Evolutionary conservation across 1,139 yeast genomes (phyloP).

Genomic region (Lodderomyces theae): DNA sequence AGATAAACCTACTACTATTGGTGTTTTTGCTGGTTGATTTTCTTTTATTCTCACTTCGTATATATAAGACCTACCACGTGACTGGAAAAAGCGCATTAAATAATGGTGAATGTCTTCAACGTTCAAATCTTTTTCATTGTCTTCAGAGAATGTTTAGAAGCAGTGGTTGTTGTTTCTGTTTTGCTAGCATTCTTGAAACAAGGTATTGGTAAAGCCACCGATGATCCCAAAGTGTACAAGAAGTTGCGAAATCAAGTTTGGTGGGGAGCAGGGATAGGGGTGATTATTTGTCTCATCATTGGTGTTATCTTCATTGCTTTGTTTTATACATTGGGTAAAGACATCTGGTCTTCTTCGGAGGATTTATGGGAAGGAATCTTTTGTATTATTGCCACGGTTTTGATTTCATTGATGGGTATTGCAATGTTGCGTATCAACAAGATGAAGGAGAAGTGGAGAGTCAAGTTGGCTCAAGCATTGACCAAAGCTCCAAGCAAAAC

Average conservation of each 20-base stretch:
- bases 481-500: slow-evolving; percentile 36
- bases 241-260: slow-evolving; percentile 69
- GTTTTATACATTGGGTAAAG: slow-evolving; percentile 70
- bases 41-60: too few relatives aligned
- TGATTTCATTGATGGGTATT: slow-evolving; percentile 83
- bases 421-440: slow-evolving; percentile 86
- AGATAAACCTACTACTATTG: too few relatives aligned
- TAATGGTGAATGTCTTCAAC: slow-evolving; percentile 46
- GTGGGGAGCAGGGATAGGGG: slow-evolving; percentile 68
- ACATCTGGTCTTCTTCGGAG: slow-evolving; percentile 78
- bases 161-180: slow-evolving; percentile 81
- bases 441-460: slow-evolving; percentile 84
- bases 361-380: slow-evolving; percentile 89
- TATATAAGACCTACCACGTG: slow-evolving; percentile 2
- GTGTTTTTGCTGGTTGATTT: too few relatives aligned
- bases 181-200: slow-evolving; percentile 82
- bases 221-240: slow-evolving; percentile 51
- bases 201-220: slow-evolving; percentile 53
- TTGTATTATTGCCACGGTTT: slow-evolving; percentile 71
- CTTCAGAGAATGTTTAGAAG: slow-evolving; percentile 84
- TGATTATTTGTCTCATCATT: slow-evolving; percentile 63
- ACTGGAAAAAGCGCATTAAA: too few relatives aligned
- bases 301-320: slow-evolving; percentile 82
- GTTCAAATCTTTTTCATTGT: slow-evolving; percentile 72
- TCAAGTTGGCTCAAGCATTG: slow-evolving; percentile 73